Percentiles rank a stretch among this genome's conserved stretches.
Conservation (phyloP, 495 filamentous ascomycete genomes). For the Mytilinidion resinicola region DNA sequence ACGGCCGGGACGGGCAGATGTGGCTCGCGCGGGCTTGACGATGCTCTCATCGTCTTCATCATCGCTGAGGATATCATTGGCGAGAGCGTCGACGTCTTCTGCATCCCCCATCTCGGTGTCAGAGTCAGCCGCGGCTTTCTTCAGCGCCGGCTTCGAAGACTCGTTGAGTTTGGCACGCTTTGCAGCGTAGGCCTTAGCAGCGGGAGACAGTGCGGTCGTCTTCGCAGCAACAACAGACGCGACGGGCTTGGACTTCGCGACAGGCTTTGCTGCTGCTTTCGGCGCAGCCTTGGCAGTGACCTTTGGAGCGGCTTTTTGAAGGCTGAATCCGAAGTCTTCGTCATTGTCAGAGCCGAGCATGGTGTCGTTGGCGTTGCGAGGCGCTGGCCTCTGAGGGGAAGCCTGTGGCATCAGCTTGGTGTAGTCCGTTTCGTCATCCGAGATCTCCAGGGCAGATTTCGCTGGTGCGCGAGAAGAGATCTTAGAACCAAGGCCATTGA, state of each 20-base stretch:
- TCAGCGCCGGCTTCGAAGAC: slow-evolving; percentile 25
- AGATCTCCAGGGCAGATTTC: slow-evolving; percentile 50
- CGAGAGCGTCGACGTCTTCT: slow-evolving; percentile 43
- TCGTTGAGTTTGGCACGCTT: slow-evolving; percentile 56
- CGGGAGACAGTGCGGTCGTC: slow-evolving; percentile 55
- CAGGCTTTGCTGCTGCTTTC: slow-evolving; percentile 33
- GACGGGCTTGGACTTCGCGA: slow-evolving; percentile 29
- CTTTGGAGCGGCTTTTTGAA: slow-evolving; percentile 30
- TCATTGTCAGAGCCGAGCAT: slow-evolving; percentile 56
- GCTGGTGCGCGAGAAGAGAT: slow-evolving; percentile 32
- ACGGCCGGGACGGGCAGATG: slow-evolving; percentile 45
- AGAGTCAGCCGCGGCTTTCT: slow-evolving; percentile 25
- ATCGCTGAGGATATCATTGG: slow-evolving; percentile 53
- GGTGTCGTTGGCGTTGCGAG: slow-evolving; percentile 52
- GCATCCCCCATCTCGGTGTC: slow-evolving; percentile 39
- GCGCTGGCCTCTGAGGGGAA: slow-evolving; percentile 50
- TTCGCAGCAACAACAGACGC: slow-evolving; percentile 40
- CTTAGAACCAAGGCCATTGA: slow-evolving; percentile 36
- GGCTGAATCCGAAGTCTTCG: slow-evolving; percentile 42
- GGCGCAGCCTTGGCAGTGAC: slow-evolving; percentile 32
- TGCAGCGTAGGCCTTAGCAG: slow-evolving; percentile 74
- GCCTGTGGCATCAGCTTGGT: slow-evolving; percentile 63
- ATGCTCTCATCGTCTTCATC: slow-evolving; percentile 39
- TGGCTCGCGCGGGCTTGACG: slow-evolving; percentile 30
- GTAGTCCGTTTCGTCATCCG: slow-evolving; percentile 76